A percentile compares a stretch with the other conserved stretches of the same genome.
Conservation (phyloP, 192 early-diverging fungal species). For the Anaeromyces robustus region DNA sequence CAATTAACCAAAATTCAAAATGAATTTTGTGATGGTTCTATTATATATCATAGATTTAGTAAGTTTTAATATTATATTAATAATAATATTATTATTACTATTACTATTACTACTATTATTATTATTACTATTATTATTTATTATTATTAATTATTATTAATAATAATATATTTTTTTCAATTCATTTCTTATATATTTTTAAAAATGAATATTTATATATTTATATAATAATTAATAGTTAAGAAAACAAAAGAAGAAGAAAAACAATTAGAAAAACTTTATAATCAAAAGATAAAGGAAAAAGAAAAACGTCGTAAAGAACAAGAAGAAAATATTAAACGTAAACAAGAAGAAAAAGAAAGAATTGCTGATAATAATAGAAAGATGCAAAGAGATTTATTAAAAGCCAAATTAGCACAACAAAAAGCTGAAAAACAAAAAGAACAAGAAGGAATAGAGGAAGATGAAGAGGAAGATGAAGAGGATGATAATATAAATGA, state of each 20-base stretch:
- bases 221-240: conserved; percentile 21
- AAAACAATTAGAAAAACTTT: conserved; percentile 35
- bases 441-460: neutral
- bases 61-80: too few relatives aligned
- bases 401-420: neutral
- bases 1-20: conserved; percentile 73
- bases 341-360: conserved; percentile 52
- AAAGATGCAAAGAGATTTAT: neutral
- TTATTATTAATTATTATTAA: too few relatives aligned
- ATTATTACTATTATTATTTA: too few relatives aligned
- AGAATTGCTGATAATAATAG: neutral
- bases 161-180: too few relatives aligned
- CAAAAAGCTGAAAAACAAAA: conserved; percentile 9
- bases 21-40: conserved; percentile 79
- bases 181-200: too few relatives aligned
- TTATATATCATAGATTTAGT: conserved; percentile 77
- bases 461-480: neutral
- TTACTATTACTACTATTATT: too few relatives aligned
- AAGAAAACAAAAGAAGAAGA: conserved; percentile 59
- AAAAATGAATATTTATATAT: too few relatives aligned
- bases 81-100: too few relatives aligned
- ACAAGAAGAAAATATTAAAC: conserved; percentile 71
- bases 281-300: conserved; percentile 40
- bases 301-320: conserved; percentile 54
- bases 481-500: conserved; percentile 2